A percentile compares a stretch with the other conserved stretches of the same genome.
Evolutionary conservation across 2,329 filamentous ascomycete genomes (phyloP).

Genomic region (Tolypocladium tropicale): DNA sequence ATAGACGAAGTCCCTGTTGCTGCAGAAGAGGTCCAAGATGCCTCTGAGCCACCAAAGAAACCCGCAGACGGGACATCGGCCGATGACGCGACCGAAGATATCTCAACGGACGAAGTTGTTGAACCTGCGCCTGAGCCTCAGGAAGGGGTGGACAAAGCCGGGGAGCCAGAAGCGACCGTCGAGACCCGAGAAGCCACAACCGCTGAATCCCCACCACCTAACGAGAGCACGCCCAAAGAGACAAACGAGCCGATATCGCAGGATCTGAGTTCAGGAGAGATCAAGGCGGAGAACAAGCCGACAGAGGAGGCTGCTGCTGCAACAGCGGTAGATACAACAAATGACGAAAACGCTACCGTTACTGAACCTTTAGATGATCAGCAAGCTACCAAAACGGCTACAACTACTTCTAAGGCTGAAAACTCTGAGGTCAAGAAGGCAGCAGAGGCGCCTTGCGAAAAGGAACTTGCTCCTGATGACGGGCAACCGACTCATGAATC

Average conservation of each 20-base stretch:
- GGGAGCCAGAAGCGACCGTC: background rate
- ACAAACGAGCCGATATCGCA: background rate
- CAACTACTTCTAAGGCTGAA: background rate
- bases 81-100: background rate
- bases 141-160: background rate
- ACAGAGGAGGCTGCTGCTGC: background rate
- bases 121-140: background rate
- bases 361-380: background rate
- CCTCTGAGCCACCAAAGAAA: background rate
- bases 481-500: background rate
- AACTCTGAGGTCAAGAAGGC: background rate
- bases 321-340: background rate
- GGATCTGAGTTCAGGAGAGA: background rate
- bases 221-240: background rate
- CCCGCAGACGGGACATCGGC: background rate
- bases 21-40: background rate
- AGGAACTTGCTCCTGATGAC: background rate
- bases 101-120: background rate
- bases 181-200: background rate
- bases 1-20: background rate
- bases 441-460: background rate
- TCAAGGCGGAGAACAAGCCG: background rate
- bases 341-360: background rate
- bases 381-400: background rate
- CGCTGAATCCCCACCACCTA: background rate